phyloP scores from a whole-genome alignment of 345 rosid genomes.

The Boechera divaricarpa region DNA sequence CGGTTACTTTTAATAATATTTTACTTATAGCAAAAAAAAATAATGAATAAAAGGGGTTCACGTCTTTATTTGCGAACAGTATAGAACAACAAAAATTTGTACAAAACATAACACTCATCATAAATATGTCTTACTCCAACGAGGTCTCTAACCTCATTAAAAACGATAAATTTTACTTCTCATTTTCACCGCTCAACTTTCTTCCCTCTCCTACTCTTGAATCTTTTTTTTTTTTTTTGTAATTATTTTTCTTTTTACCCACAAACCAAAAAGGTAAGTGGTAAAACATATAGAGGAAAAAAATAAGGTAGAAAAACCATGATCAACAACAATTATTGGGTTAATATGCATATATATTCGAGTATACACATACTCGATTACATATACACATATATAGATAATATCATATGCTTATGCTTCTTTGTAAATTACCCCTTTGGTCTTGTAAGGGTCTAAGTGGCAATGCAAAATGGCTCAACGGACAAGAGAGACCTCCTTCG shows the following conservation, averaged over 20 bases:
- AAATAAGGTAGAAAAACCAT: conserved; percentile 42
- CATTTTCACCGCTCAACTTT: conserved; percentile 24
- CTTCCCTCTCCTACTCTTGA: conserved; percentile 26
- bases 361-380: conserved; percentile 32
- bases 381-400: conserved; percentile 34
- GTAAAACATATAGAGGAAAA: conserved; percentile 38
- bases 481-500: conserved; percentile 67
- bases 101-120: conserved; percentile 34
- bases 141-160: conserved; percentile 36
- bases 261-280: conserved; percentile 40
- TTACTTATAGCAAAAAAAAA: not conserved
- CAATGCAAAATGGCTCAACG: conserved; percentile 74
- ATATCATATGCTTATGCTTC: conserved; percentile 40
- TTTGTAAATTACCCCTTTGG: conserved; percentile 2
- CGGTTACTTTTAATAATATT: no score
- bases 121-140: conserved; percentile 40
- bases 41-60: not conserved
- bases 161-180: conserved; percentile 37
- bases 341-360: conserved; percentile 42
- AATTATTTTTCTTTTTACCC: conserved; percentile 17
- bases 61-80: conserved; percentile 8
- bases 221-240: conserved; percentile 15
- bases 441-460: conserved; percentile 50
- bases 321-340: conserved; percentile 39
- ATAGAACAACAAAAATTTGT: conserved; percentile 24